Percentiles rank a stretch among this genome's conserved stretches.
phyloP scores from a whole-genome alignment of 2,329 filamentous ascomycete species.

The Cordyceps pruinosa region DNA sequence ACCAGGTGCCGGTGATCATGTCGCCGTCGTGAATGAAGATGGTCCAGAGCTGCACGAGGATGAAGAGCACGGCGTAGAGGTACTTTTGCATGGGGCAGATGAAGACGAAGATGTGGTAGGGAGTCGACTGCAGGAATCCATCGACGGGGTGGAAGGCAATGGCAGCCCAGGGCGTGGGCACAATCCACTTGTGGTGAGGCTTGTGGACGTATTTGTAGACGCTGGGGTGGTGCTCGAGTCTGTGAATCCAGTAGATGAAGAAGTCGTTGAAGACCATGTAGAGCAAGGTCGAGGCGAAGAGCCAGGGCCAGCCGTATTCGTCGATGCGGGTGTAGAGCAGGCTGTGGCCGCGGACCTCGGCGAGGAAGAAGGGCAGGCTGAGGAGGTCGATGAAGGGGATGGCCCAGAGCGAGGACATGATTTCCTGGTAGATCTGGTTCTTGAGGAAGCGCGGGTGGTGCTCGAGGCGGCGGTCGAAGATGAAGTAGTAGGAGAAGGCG shows the following conservation, averaged over 20 bases:
- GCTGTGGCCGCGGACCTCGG: slow-evolving; percentile 40
- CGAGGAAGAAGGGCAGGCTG: slow-evolving; percentile 39
- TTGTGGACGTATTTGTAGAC: slow-evolving; percentile 42
- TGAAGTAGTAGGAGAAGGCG: slow-evolving; percentile 63
- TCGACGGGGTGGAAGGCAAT: slow-evolving; percentile 42
- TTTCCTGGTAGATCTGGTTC: slow-evolving; percentile 40
- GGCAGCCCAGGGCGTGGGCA: slow-evolving; percentile 40
- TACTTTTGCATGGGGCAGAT: slow-evolving; percentile 40
- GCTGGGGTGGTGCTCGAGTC: slow-evolving; percentile 37
- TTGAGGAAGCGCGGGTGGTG: slow-evolving; percentile 41
- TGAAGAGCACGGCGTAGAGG: slow-evolving; percentile 38
- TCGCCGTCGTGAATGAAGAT: slow-evolving; percentile 44
- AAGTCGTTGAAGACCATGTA: slow-evolving; percentile 42
- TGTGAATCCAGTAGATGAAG: slow-evolving; percentile 42
- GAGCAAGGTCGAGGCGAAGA: slow-evolving; percentile 30
- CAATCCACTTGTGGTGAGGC: slow-evolving; percentile 44
- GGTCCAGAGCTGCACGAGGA: slow-evolving; percentile 41
- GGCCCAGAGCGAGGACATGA: slow-evolving; percentile 34
- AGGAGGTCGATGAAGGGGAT: slow-evolving; percentile 39
- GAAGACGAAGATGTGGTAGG: slow-evolving; percentile 40
- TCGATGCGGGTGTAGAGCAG: slow-evolving; percentile 32
- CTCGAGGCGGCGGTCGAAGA: slow-evolving; percentile 43
- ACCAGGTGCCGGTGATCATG: slow-evolving; percentile 41
- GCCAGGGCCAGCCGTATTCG: slow-evolving; percentile 35
- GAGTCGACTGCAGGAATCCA: slow-evolving; percentile 38